Percentiles rank a stretch among this genome's conserved stretches.
phyloP scores from a whole-genome alignment of 805 yeast species.

The Barnettozyma pratensis region DNA sequence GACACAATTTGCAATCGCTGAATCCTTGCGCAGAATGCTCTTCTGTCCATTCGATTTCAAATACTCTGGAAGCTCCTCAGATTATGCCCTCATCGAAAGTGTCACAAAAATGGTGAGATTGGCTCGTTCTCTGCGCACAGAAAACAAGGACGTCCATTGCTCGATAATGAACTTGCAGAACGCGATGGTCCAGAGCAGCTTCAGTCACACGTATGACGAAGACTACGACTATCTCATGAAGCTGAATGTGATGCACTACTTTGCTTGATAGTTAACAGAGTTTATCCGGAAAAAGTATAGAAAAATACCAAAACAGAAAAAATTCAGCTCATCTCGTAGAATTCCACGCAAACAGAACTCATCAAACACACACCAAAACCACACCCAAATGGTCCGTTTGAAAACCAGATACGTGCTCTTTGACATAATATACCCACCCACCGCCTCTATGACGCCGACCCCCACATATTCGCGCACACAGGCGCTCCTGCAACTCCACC shows the following conservation, averaged over 20 bases:
- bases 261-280: background rate
- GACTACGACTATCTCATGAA: constrained; percentile 10
- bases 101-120: background rate
- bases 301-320: background rate
- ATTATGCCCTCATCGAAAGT: constrained; percentile 6
- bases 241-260: constrained; percentile 15
- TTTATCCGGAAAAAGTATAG: background rate
- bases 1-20: background rate
- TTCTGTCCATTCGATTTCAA: constrained; percentile 14
- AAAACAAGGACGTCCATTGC: constrained; percentile 1
- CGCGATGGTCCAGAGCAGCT: constrained; percentile 15
- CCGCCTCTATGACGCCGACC: constrained; percentile 8
- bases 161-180: constrained; percentile 16
- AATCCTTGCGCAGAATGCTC: constrained; percentile 7
- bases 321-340: background rate
- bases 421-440: constrained; percentile 65
- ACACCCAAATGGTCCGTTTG: constrained; percentile 67
- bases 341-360: too few relatives aligned
- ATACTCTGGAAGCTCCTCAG: constrained; percentile 1
- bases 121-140: background rate
- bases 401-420: constrained; percentile 82
- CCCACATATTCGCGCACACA: constrained; percentile 27
- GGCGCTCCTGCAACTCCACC: constrained; percentile 43
- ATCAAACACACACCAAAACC: background rate
- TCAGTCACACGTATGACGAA: constrained; percentile 1